Conservation (phyloP, 371 early-diverging fungal genomes). For the Circinella minor region DNA sequence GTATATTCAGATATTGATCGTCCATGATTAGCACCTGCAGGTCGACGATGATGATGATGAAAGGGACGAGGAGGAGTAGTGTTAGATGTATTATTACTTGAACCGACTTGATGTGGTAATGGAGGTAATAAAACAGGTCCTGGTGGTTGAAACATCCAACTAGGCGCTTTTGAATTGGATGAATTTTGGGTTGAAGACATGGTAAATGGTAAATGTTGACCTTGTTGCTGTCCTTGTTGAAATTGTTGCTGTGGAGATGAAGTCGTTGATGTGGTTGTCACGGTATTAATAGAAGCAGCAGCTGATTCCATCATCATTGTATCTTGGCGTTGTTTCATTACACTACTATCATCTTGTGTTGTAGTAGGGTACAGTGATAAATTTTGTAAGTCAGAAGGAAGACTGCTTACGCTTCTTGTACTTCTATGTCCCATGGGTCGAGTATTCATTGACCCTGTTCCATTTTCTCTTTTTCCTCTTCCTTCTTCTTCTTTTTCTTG, state of each 20-base stretch:
- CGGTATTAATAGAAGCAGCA: too few relatives aligned
- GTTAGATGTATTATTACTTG: not conserved
- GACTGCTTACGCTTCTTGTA: slow-evolving; percentile 25
- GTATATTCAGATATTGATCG: slow-evolving; percentile 18
- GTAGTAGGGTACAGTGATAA: slow-evolving; percentile 21
- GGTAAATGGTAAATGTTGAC: slow-evolving; percentile 5
- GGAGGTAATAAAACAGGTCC: slow-evolving; percentile 13
- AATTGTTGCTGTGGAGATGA: not conserved
- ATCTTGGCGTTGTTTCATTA: slow-evolving; percentile 9
- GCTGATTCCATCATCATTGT: not conserved
- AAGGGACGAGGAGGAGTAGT: slow-evolving; percentile 5
- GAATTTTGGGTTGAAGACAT: not conserved
- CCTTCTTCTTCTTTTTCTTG: not conserved
- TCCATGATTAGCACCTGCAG: slow-evolving; percentile 9
- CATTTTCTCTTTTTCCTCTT: not conserved
- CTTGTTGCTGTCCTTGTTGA: slow-evolving; percentile 2
- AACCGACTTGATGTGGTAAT: not conserved
- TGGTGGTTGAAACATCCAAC: slow-evolving; percentile 14
- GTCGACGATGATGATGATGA: slow-evolving; percentile 1
- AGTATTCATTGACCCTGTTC: not conserved
- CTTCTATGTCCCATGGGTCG: slow-evolving; percentile 25
- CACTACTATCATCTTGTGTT: slow-evolving; percentile 4
- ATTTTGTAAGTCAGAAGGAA: slow-evolving; percentile 28
- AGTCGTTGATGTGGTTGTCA: not conserved
- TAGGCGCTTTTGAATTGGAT: slow-evolving; percentile 7